Conservation (phyloP, 306 rosid genomes). For the Vigna nakashimae region DNA sequence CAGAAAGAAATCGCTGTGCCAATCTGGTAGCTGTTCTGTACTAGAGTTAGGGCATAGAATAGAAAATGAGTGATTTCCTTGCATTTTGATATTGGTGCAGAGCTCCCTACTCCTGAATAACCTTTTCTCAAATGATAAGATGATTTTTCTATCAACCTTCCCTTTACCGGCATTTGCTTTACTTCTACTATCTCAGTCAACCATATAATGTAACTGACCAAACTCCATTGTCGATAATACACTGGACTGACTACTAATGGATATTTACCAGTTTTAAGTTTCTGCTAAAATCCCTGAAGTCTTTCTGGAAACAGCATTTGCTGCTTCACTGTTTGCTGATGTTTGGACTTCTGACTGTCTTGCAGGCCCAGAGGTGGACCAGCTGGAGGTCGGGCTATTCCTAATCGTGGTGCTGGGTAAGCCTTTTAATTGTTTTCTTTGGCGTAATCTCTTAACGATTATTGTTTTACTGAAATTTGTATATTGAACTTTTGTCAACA, state of each 20-base stretch:
- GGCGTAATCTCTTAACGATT: background rate
- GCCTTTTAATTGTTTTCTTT: conserved; percentile 1
- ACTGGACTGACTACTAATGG: background rate
- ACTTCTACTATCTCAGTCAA: background rate
- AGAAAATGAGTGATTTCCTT: background rate
- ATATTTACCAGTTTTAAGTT: background rate
- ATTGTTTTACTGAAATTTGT: background rate
- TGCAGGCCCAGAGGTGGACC: conserved; percentile 73
- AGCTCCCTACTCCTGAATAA: too few relatives aligned
- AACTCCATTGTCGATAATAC: background rate
- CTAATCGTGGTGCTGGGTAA: conserved; percentile 73
- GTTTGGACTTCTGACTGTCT: background rate
- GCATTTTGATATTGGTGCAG: background rate
- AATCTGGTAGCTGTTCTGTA: background rate
- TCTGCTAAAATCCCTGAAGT: conserved; percentile 1
- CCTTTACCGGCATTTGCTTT: background rate
- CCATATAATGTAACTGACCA: background rate
- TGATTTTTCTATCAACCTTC: background rate
- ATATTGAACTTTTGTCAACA: background rate
- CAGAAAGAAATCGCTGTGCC: background rate
- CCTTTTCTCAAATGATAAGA: background rate
- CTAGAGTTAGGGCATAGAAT: background rate
- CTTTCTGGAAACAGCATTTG: background rate
- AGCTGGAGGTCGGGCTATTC: conserved; percentile 52
- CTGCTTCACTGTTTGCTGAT: conserved; percentile 28